Evolutionary conservation across 176 grass and related monocot genomes (phyloP), one percentile per base, ranked within the genome.

Genomic region (Hordeum marinum): DNA sequence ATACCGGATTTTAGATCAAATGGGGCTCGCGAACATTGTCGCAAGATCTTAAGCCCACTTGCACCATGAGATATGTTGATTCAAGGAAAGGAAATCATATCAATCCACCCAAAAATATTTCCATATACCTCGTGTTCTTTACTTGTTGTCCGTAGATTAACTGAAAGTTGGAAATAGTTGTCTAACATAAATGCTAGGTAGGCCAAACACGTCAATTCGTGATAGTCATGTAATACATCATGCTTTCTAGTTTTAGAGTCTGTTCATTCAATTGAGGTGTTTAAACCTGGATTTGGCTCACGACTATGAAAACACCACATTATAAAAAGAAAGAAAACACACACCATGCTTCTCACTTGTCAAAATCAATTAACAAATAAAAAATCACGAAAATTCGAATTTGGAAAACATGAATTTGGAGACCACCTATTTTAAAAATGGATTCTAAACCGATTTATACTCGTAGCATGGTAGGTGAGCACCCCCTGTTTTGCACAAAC

Each of bases 131-230:
- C 3, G 29, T 37, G 46, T 77, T 13, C 25, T 36, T 63, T 63
- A 21, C 46, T 20, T 50, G 61, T 43, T 83, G 68, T 74, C 55
- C 37, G 81, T 63, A 45, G 37, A 83, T 83, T 25, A 74, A 42
- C 74, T 4, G 7, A 6, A 31, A 34, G 20, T 31, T 4, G 4
- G 7, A 20, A 43, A 32, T 17, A 83, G 9, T 62, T 73, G 37
- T 32, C 15, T n/a, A 42, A 39, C 11, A 61, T 58, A 68, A 73
- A 24, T 62, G 54, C 73, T 62, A 32, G 36, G 68, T 73, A 43
- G 50, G 12, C 50, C 23, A 41, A 59, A n/a, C n/a, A 59, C 9
- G 1, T 69, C 23, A 41, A 11, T 26, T 71, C 11, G 4, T 43
- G 55, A 31, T 48, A 35, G 15, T 48, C 45, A 46, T 46, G 12